Evolutionary conservation across 1,284 basidiomycete genomes (phyloP).

Genomic region (Austroboletus novae-zelandiae): DNA sequence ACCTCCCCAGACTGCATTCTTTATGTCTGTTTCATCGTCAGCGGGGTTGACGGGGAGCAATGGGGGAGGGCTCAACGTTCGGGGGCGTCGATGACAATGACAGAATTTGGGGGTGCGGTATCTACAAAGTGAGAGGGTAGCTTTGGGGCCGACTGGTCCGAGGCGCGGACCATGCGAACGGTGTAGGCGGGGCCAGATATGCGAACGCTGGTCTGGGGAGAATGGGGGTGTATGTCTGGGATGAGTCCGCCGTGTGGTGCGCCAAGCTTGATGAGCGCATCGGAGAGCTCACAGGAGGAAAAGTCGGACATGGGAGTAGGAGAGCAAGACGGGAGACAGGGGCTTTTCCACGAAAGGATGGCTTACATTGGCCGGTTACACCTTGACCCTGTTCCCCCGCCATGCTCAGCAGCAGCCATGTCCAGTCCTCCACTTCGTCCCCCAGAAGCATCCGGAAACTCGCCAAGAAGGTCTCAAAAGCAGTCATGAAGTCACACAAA

Average conservation of each 20-base stretch:
- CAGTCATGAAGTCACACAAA: slow-evolving; percentile 55
- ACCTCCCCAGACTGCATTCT: slow-evolving; percentile 90
- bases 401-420: neutral
- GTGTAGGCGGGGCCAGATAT: slow-evolving; percentile 86
- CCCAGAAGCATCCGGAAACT: slow-evolving; percentile 29
- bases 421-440: slow-evolving; percentile 11
- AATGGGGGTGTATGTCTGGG: slow-evolving; percentile 71
- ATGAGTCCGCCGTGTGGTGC: slow-evolving; percentile 76
- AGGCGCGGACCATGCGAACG: slow-evolving; percentile 78
- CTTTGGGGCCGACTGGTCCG: slow-evolving; percentile 64
- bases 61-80: slow-evolving; percentile 47
- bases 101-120: slow-evolving; percentile 60
- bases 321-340: slow-evolving; percentile 4
- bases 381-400: neutral
- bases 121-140: slow-evolving; percentile 83
- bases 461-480: slow-evolving; percentile 40
- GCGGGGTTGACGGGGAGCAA: slow-evolving; percentile 1
- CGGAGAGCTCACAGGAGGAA: slow-evolving; percentile 84
- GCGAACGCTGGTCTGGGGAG: slow-evolving; percentile 39
- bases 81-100: slow-evolving; percentile 81
- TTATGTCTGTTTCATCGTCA: slow-evolving; percentile 50
- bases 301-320: slow-evolving; percentile 14
- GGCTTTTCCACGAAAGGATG: slow-evolving; percentile 4
- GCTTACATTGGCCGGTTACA: neutral
- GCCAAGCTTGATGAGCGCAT: slow-evolving; percentile 86